Percentiles rank a stretch among this genome's conserved stretches.
phyloP scores from a whole-genome alignment of 768 basidiomycete species.

The Trametes cubensis region DNA sequence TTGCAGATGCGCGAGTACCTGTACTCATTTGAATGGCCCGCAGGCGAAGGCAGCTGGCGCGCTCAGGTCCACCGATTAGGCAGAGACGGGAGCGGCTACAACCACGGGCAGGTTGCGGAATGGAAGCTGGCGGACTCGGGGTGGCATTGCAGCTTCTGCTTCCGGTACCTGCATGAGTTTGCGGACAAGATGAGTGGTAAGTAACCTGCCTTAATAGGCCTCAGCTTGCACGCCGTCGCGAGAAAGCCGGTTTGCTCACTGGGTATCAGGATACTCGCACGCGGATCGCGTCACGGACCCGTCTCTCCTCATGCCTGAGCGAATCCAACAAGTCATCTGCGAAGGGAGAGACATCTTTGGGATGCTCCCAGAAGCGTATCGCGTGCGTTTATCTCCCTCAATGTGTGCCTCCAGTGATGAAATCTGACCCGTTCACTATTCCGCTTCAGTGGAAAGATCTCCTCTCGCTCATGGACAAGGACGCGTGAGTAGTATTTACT shows the following conservation, averaged over 20 bases:
- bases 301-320: slow-evolving; percentile 48
- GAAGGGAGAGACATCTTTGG: slow-evolving; percentile 63
- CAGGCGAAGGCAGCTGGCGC: slow-evolving; percentile 58
- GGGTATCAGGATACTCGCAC: slow-evolving; percentile 54
- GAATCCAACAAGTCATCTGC: slow-evolving; percentile 63
- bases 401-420: not conserved
- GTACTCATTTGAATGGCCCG: slow-evolving; percentile 63
- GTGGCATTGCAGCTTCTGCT: slow-evolving; percentile 73
- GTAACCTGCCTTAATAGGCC: not conserved
- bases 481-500: slow-evolving; percentile 43
- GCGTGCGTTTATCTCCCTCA: slow-evolving; percentile 39
- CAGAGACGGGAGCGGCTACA: slow-evolving; percentile 44
- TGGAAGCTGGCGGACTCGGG: slow-evolving; percentile 61
- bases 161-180: slow-evolving; percentile 60
- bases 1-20: slow-evolving; percentile 63
- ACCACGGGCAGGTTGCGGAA: slow-evolving; percentile 52
- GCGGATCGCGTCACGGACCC: slow-evolving; percentile 59
- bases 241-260: slow-evolving; percentile 13
- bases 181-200: slow-evolving; percentile 52
- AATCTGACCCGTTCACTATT: not conserved
- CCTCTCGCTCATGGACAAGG: slow-evolving; percentile 53
- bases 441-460: slow-evolving; percentile 51
- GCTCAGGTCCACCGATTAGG: slow-evolving; percentile 54
- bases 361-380: slow-evolving; percentile 67
- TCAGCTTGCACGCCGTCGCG: not conserved